These are phyloP conservation scores for Tarenaya hassleriana DNA, from an alignment of 345 rosid species.

Conservation along the genomic window DNA sequence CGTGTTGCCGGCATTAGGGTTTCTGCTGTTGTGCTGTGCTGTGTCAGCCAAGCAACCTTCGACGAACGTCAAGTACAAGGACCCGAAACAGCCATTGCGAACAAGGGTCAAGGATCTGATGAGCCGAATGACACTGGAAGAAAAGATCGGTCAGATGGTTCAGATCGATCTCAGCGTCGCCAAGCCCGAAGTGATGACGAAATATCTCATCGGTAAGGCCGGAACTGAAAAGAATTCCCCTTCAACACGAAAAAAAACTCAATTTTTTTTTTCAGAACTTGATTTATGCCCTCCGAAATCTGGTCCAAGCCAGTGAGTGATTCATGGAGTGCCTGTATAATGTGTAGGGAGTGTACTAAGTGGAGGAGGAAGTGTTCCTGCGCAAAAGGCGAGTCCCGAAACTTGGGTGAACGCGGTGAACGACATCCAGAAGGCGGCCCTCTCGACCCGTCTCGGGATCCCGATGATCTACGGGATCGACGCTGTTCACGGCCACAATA, in stretches of 20 bases:
- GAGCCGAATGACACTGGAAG: conserved; percentile 72
- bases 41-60: conserved; percentile 30
- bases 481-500: conserved; percentile 92
- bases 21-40: conserved; percentile 30
- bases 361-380: conserved; percentile 87
- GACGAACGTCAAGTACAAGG: conserved; percentile 49
- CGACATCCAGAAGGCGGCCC: conserved; percentile 51
- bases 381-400: conserved; percentile 50
- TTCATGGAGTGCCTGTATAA: no score
- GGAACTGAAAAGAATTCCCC: neutral
- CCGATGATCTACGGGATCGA: conserved; percentile 92
- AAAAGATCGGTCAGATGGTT: conserved; percentile 90
- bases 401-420: conserved; percentile 73
- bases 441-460: conserved; percentile 71
- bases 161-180: conserved; percentile 78
- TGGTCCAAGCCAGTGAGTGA: no score
- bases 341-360: conserved; percentile 82
- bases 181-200: conserved; percentile 57
- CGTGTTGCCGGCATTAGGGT: conserved; percentile 8
- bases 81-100: conserved; percentile 50
- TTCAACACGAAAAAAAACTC: no score
- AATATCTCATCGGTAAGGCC: conserved; percentile 55
- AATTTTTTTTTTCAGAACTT: no score
- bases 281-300: no score
- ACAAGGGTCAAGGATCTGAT: conserved; percentile 60